A percentile compares a stretch with the other conserved stretches of the same genome.
Conservation (phyloP, 2,329 filamentous ascomycete genomes). For the Curvularia eragrostidis region DNA sequence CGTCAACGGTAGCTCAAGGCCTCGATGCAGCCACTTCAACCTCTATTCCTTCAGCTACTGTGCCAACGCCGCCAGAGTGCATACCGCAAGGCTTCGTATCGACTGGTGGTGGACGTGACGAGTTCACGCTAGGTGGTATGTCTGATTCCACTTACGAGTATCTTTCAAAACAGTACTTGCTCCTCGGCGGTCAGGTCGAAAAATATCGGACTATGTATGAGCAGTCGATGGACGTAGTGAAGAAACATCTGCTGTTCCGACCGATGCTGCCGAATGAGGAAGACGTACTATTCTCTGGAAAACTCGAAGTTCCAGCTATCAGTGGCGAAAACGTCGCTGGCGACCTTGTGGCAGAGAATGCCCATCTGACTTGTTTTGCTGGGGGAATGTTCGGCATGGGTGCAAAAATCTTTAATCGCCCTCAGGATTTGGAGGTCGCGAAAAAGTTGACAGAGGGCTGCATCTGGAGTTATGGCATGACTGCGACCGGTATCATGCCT, state of each 20-base stretch:
- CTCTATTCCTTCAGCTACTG: conserved; percentile 14
- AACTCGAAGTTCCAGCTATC: conserved; percentile 46
- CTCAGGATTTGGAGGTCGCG: conserved; percentile 63
- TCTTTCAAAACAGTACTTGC: conserved; percentile 56
- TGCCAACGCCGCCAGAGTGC: conserved; percentile 38
- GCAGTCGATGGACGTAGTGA: conserved; percentile 53
- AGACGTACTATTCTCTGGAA: conserved; percentile 54
- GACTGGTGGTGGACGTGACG: conserved; percentile 55
- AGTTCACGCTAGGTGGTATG: conserved; percentile 50
- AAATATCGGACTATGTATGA: conserved; percentile 66
- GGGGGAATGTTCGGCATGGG: conserved; percentile 75
- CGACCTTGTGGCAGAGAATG: conserved; percentile 51
- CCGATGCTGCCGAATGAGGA: conserved; percentile 57
- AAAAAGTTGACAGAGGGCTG: conserved; percentile 68
- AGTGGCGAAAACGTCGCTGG: conserved; percentile 31
- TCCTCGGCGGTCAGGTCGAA: conserved; percentile 56
- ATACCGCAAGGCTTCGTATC: conserved; percentile 63
- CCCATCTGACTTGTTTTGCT: conserved; percentile 73
- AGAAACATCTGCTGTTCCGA: conserved; percentile 57
- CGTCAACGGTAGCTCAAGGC: conserved; percentile 13
- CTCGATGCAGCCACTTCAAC: conserved; percentile 8
- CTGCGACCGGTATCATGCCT: conserved; percentile 66
- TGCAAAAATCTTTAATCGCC: conserved; percentile 64
- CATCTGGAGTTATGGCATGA: conserved; percentile 66
- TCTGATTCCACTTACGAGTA: conserved; percentile 54